phyloP scores from a whole-genome alignment of 2,329 filamentous ascomycete genomes.

The Xylaria digitata region DNA sequence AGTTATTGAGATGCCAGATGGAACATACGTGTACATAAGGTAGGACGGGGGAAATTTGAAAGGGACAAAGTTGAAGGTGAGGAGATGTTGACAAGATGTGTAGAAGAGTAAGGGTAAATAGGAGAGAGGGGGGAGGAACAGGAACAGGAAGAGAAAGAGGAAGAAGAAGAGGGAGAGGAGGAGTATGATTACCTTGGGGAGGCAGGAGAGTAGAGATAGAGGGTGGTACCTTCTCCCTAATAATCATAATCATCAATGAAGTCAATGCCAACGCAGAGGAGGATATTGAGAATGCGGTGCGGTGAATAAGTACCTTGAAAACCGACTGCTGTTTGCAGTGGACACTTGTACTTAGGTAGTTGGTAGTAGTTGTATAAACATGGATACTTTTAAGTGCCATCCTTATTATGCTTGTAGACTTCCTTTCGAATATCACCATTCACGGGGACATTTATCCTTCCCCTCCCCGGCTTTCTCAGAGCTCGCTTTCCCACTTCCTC shows the following conservation, averaged over 20 bases:
- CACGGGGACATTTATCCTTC: background rate
- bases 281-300: background rate
- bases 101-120: background rate
- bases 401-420: background rate
- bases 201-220: background rate
- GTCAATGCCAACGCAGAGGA: background rate
- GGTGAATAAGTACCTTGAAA: too few relatives aligned
- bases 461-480: too few relatives aligned
- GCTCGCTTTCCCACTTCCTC: background rate
- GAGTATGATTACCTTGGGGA: background rate
- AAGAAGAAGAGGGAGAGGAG: background rate
- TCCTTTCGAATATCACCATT: background rate
- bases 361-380: background rate
- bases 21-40: background rate
- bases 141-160: background rate
- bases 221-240: background rate
- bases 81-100: background rate
- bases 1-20: background rate
- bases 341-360: too few relatives aligned
- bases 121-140: background rate
- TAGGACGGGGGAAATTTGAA: background rate
- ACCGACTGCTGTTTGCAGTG: too few relatives aligned
- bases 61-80: background rate
- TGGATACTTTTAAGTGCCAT: background rate
- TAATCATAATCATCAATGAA: background rate